Conservation (phyloP, 108 stramenopile species). For the Cyclostephanos invisitatus region DNA sequence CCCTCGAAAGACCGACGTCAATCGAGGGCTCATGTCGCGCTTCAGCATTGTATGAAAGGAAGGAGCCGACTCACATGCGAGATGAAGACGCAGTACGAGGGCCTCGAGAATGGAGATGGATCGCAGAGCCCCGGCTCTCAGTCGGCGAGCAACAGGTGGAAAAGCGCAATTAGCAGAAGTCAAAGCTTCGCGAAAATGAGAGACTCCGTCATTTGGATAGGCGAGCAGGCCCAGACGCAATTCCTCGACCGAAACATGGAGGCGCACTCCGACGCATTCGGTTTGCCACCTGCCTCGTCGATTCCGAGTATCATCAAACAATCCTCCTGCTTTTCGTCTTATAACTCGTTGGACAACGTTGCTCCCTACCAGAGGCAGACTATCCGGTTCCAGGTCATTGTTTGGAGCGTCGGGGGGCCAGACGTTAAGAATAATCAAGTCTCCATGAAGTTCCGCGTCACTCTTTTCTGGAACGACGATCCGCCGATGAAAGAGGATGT, state of each 20-base stretch:
- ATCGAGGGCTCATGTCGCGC: no score
- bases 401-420: conserved; percentile 49
- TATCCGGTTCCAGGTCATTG: conserved; percentile 55
- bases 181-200: background rate
- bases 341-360: background rate
- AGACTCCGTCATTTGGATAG: background rate
- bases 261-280: background rate
- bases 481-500: background rate
- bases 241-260: conserved; percentile 1
- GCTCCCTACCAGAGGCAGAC: conserved; percentile 5
- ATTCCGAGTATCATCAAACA: background rate
- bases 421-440: conserved; percentile 44
- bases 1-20: no score
- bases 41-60: no score
- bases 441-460: conserved; percentile 54
- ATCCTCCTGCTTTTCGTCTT: background rate
- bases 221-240: background rate
- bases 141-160: background rate
- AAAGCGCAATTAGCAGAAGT: background rate
- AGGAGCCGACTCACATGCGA: background rate
- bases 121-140: background rate
- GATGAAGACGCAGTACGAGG: background rate
- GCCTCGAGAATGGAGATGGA: background rate
- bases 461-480: conserved; percentile 52
- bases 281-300: no score